phyloP scores from a whole-genome alignment of 441 rosid species.

The Aquilaria agallochum region DNA sequence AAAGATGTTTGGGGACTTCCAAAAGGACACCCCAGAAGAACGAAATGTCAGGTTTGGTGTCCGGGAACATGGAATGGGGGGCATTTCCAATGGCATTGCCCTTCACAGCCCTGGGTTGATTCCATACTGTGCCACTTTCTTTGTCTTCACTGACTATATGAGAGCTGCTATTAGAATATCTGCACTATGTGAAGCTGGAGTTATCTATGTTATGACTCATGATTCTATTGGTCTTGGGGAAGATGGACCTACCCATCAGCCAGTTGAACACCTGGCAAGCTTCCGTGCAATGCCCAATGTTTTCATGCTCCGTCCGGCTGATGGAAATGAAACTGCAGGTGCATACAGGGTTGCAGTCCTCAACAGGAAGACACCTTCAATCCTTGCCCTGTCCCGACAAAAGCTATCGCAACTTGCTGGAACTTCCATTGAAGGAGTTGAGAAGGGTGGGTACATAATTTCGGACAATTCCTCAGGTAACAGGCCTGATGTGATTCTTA shows the following conservation, averaged over 20 bases:
- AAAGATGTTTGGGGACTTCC: slow-evolving; percentile 52
- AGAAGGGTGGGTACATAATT: slow-evolving; percentile 47
- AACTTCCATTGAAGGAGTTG: slow-evolving; percentile 51
- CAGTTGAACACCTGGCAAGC: slow-evolving; percentile 52
- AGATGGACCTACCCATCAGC: slow-evolving; percentile 64
- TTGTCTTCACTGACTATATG: slow-evolving; percentile 65
- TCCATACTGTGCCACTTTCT: slow-evolving; percentile 65
- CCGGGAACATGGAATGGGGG: slow-evolving; percentile 61
- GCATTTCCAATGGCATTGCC: slow-evolving; percentile 47
- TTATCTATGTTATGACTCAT: slow-evolving; percentile 61
- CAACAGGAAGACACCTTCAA: slow-evolving; percentile 52
- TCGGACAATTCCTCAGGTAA: slow-evolving; percentile 47
- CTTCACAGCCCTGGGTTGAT: slow-evolving; percentile 51
- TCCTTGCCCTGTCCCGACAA: slow-evolving; percentile 51
- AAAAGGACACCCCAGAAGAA: slow-evolving; percentile 51
- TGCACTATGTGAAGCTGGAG: slow-evolving; percentile 50
- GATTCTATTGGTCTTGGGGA: slow-evolving; percentile 64
- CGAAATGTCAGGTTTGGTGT: slow-evolving; percentile 57
- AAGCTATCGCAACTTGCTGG: slow-evolving; percentile 52
- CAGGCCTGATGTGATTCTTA: slow-evolving; percentile 54
- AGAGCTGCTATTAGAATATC: slow-evolving; percentile 61
- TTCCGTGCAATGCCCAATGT: slow-evolving; percentile 67
- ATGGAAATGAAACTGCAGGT: slow-evolving; percentile 61
- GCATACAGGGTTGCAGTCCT: slow-evolving; percentile 53
- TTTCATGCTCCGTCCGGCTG: slow-evolving; percentile 65